Evolutionary conservation across 164 flowering plant genomes (phyloP).

Genomic region (Akebia trifoliata): DNA sequence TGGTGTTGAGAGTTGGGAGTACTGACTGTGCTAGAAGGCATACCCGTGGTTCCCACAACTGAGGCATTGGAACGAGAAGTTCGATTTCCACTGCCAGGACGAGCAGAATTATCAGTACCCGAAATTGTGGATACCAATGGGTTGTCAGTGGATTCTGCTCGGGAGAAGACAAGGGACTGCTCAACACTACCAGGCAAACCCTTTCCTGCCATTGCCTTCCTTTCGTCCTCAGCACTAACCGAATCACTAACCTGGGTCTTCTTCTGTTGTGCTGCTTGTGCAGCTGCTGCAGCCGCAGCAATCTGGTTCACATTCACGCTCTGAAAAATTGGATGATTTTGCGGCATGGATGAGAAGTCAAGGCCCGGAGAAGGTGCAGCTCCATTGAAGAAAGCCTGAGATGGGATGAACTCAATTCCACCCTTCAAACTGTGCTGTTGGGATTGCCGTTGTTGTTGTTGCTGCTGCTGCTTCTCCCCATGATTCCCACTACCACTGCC

Average conservation of each 20-base stretch:
- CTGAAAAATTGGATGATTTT: conserved; percentile 61
- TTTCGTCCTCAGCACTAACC: conserved; percentile 46
- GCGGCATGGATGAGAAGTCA: conserved; percentile 65
- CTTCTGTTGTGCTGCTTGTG: conserved; percentile 55
- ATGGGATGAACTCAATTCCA: conserved; percentile 50
- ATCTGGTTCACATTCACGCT: conserved; percentile 52
- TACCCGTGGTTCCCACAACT: conserved; percentile 12
- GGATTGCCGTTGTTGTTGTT: conserved; percentile 12
- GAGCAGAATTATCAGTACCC: conserved; percentile 48
- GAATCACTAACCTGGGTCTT: conserved; percentile 42
- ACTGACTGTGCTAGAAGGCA: conserved; percentile 19
- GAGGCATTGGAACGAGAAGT: conserved; percentile 28
- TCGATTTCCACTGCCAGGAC: conserved; percentile 29
- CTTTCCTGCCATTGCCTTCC: conserved; percentile 37
- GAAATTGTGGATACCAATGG: conserved; percentile 32
- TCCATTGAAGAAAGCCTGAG: conserved; percentile 61
- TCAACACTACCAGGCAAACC: conserved; percentile 24
- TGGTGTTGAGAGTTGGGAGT: conserved; percentile 37
- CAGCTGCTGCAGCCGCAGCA: conserved; percentile 46
- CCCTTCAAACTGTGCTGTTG: conserved; percentile 45
- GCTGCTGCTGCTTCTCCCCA: conserved; percentile 47
- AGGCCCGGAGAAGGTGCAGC: conserved; percentile 45
- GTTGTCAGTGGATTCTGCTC: conserved; percentile 46
- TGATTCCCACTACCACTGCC: conserved; percentile 25
- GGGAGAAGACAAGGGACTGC: conserved; percentile 67